Conservation (phyloP, 371 early-diverging fungal genomes). For the Blastocladiella emersonii region DNA sequence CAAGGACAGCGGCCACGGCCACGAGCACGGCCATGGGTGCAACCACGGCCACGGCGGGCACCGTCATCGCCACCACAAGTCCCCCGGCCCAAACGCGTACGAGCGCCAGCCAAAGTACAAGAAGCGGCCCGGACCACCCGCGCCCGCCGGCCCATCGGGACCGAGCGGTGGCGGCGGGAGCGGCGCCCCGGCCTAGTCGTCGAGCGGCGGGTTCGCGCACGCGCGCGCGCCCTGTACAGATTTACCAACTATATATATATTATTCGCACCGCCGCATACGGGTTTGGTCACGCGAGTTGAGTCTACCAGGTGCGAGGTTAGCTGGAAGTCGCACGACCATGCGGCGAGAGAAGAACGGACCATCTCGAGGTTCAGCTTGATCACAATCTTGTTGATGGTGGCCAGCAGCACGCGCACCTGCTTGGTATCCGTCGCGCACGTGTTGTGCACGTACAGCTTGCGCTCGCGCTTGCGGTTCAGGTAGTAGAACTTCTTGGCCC, state of each 20-base stretch:
- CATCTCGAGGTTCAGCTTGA: not conserved
- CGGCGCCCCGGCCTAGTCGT: too few species aligned
- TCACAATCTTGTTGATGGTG: conserved; percentile 7
- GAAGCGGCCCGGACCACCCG: not conserved
- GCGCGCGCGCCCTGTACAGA: too few species aligned
- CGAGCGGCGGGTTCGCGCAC: too few species aligned
- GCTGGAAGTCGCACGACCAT: too few species aligned
- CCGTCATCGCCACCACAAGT: not conserved
- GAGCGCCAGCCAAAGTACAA: conserved; percentile 9
- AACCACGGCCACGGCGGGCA: not conserved
- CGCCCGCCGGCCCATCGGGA: too few species aligned
- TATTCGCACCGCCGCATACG: too few species aligned
- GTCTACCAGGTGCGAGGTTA: too few species aligned
- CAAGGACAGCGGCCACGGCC: not conserved
- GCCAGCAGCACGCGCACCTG: conserved; percentile 10
- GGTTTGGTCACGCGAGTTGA: too few species aligned
- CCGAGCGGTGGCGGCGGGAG: too few species aligned
- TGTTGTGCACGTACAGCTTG: conserved; percentile 10
- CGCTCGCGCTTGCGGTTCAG: not conserved
- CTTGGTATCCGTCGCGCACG: conserved; percentile 12
- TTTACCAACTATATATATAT: too few species aligned
- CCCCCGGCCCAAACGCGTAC: conserved; percentile 7
- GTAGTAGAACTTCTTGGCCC: conserved; percentile 5
- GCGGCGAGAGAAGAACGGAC: not conserved
- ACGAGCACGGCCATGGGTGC: not conserved